These are phyloP conservation scores for Acanthamoeba royreba DNA, from an alignment of 208 protist genomes.

Conservation along the genomic window DNA sequence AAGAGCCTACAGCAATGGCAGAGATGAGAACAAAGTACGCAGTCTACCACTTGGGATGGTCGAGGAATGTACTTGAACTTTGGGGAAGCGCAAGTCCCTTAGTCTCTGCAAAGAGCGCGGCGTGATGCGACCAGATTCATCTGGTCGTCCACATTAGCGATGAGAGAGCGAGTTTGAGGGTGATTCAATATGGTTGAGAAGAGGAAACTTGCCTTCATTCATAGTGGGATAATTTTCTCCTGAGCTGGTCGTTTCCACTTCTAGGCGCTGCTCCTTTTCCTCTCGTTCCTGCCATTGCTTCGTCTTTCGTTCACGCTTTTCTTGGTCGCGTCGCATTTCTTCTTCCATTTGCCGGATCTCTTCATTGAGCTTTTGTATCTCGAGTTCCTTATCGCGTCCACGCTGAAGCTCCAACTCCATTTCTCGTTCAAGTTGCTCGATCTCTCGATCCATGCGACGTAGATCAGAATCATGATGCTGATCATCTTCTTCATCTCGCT, in stretches of 20 bases:
- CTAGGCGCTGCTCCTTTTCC: background rate
- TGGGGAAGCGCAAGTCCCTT: background rate
- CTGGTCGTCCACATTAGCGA: no score
- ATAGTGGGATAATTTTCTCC: background rate
- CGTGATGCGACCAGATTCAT: background rate
- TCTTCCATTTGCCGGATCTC: conserved; percentile 6
- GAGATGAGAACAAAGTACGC: background rate
- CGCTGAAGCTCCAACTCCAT: conserved; percentile 4
- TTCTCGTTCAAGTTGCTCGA: conserved; percentile 6
- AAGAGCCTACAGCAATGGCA: background rate
- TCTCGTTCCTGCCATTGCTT: background rate
- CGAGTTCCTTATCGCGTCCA: background rate
- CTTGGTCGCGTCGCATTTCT: background rate
- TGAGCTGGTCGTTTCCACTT: no score
- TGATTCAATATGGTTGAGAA: background rate
- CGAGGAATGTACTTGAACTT: background rate
- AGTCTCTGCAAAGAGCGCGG: background rate
- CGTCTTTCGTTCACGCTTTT: background rate
- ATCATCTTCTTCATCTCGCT: background rate
- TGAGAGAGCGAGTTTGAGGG: no score
- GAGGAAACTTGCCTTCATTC: background rate
- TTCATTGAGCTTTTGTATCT: background rate
- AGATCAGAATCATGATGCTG: background rate
- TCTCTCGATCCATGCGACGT: background rate
- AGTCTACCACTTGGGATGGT: background rate